A percentile compares a stretch with the other conserved stretches of the same genome.
These are phyloP conservation scores for Gamsiella multidivaricata DNA, from an alignment of 192 early-diverging fungal genomes.

Conservation along the genomic window DNA sequence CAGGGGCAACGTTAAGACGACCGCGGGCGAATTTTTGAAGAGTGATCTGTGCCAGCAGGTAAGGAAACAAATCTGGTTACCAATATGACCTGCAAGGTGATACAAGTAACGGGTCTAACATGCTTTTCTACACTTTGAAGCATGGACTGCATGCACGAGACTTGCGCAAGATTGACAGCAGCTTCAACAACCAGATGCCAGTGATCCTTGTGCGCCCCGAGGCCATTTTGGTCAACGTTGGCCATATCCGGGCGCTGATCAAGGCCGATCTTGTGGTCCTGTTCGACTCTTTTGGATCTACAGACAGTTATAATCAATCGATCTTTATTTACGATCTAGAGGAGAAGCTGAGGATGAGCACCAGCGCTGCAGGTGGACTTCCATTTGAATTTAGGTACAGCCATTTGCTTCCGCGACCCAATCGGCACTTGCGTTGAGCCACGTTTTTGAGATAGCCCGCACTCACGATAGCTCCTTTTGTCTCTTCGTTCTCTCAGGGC, in stretches of 20 bases:
- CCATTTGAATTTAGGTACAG: conserved; percentile 67
- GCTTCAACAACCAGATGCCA: conserved; percentile 81
- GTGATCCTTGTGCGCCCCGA: conserved; percentile 84
- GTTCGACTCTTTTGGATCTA: conserved; percentile 76
- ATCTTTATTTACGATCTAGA: conserved; percentile 85
- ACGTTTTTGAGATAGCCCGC: too few relatives aligned
- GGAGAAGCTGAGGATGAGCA: conserved; percentile 71
- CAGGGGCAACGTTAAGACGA: conserved; percentile 73
- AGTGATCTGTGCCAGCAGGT: conserved; percentile 78
- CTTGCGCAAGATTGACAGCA: conserved; percentile 84
- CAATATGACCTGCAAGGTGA: too few relatives aligned
- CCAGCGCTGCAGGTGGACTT: conserved; percentile 51
- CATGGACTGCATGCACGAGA: conserved; percentile 87
- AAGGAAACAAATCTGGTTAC: background rate
- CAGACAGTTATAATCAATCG: conserved; percentile 76
- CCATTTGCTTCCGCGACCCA: background rate
- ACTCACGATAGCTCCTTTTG: background rate
- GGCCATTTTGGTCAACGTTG: conserved; percentile 85
- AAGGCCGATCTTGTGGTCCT: conserved; percentile 83
- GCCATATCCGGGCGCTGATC: conserved; percentile 84
- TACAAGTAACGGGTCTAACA: background rate
- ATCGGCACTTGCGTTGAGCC: too few relatives aligned
- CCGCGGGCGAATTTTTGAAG: conserved; percentile 81
- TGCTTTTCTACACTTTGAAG: conserved; percentile 6
- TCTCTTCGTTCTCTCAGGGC: conserved; percentile 60